phyloP scores from a whole-genome alignment of 2,329 filamentous ascomycete species.

The Botrytis byssoidea region DNA sequence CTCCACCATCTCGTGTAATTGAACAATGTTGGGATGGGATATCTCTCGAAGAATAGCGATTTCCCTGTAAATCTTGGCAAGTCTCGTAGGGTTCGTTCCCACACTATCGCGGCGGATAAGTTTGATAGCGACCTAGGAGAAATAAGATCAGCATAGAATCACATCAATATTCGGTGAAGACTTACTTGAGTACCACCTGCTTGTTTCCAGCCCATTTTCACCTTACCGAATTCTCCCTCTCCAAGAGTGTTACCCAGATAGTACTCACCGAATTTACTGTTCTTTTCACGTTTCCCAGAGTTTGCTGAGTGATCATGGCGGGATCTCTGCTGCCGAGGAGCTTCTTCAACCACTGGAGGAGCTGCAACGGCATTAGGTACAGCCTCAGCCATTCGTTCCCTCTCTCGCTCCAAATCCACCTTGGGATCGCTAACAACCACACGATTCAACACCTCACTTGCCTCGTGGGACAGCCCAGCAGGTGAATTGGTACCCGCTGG shows the following conservation, averaged over 20 bases:
- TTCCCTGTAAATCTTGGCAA: conserved; percentile 97
- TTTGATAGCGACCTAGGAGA: conserved; percentile 83
- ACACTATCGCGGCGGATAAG: conserved; percentile 90
- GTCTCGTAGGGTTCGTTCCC: conserved; percentile 79
- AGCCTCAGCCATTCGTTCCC: conserved; percentile 65
- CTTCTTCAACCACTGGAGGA: conserved; percentile 47
- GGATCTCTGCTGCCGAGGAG: conserved; percentile 46
- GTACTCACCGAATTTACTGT: conserved; percentile 91
- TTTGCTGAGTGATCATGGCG: conserved; percentile 54
- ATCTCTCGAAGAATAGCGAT: conserved; percentile 86
- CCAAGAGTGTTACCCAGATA: conserved; percentile 93
- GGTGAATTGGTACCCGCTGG: conserved; percentile 47
- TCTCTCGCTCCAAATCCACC: conserved; percentile 69
- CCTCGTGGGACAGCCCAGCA: conserved; percentile 66
- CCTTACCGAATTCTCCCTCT: conserved; percentile 97
- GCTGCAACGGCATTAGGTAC: conserved; percentile 45
- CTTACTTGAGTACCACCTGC: conserved; percentile 80
- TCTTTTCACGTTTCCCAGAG: conserved; percentile 59
- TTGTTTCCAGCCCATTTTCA: conserved; percentile 97
- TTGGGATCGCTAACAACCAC: conserved; percentile 74
- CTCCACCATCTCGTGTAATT: conserved; percentile 96
- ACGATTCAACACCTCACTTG: conserved; percentile 75
- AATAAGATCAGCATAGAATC: not conserved
- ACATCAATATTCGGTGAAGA: not conserved
- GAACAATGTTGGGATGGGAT: conserved; percentile 94